Evolutionary conservation across 768 basidiomycete genomes (phyloP), one percentile per base, ranked within the genome.

Genomic region (Xerocomellus intermedius): DNA sequence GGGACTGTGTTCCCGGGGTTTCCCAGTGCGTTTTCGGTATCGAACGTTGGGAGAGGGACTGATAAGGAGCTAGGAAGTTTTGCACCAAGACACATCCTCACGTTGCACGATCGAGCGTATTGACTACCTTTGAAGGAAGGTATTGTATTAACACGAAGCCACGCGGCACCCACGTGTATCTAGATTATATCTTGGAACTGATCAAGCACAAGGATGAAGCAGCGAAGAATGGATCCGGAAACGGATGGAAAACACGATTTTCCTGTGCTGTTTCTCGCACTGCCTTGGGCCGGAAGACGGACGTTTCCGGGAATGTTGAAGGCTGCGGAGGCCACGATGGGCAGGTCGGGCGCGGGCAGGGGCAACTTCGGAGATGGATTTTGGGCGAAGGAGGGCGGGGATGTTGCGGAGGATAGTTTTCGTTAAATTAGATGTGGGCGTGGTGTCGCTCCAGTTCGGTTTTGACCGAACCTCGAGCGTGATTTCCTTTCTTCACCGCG

Each of bases 401-500:
- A 57, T 61, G 42, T 53, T 60, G 59, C 63, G 58, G 55, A 48
- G 54, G 61, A 37, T 17, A 13, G 42, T 48, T 44, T 42, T 58
- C 41, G 50, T 44, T 19, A 51, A 37, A 44, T 54, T 30, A 35
- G 37, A 38, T 19, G 37, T 6, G 43, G 26, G 4, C 14, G 22
- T 35, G 7, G 2, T 38, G 30, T 30, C 30, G 28, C 28, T 3
- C 28, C 9, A 9, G 47, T 60, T 69, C 65, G 68, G 68, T 67
- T 50, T 58, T 62, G 69, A 58, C 70, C 69, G 70, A 69, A 46
- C 39, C 37, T 38, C 26, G 37, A 42, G 35, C 50, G 60, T 42
- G 65, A 65, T 47, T 69, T 72, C 59, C 70, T 51, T 66, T 64
- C 60, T 70, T 60, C 58, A 61, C 67, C 47, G 65, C 63, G 59